phyloP scores from a whole-genome alignment of 495 filamentous ascomycete genomes.

The Astrothelium subdiscretum region DNA sequence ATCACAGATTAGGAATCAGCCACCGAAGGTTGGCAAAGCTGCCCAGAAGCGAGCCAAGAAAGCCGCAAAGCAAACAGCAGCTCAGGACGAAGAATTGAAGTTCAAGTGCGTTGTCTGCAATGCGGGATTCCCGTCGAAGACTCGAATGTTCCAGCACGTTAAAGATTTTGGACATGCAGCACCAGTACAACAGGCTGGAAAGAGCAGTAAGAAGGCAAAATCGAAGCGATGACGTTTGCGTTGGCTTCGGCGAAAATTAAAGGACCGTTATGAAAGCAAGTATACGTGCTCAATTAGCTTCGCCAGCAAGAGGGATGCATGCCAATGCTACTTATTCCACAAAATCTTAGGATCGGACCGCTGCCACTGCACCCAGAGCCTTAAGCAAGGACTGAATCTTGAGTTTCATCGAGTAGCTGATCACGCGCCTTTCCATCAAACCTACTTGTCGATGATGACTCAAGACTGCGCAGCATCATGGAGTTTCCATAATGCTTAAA shows the following conservation, averaged over 20 bases:
- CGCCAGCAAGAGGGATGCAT: background rate
- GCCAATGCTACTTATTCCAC: too few relatives aligned
- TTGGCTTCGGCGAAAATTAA: background rate
- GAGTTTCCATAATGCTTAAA: too few relatives aligned
- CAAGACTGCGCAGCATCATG: too few relatives aligned
- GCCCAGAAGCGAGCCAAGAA: constrained; percentile 79
- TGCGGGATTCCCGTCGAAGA: constrained; percentile 51
- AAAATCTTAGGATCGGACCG: too few relatives aligned
- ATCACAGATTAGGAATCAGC: constrained; percentile 1
- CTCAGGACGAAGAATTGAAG: constrained; percentile 26
- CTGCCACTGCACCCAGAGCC: too few relatives aligned
- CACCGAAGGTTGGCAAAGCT: constrained; percentile 64
- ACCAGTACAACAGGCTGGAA: constrained; percentile 19
- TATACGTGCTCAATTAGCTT: too few relatives aligned
- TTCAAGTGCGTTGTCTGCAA: constrained; percentile 52
- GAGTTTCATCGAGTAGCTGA: too few relatives aligned
- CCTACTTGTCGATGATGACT: too few relatives aligned
- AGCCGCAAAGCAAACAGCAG: constrained; percentile 47
- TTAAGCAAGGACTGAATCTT: too few relatives aligned
- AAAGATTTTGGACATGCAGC: constrained; percentile 51
- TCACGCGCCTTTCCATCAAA: too few relatives aligned
- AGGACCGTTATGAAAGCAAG: too few relatives aligned
- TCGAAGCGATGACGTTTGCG: background rate
- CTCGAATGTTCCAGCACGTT: constrained; percentile 63
- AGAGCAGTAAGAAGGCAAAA: constrained; percentile 2